phyloP scores from a whole-genome alignment of 2,329 filamentous ascomycete genomes.

The Amesomyces nigricolor region DNA sequence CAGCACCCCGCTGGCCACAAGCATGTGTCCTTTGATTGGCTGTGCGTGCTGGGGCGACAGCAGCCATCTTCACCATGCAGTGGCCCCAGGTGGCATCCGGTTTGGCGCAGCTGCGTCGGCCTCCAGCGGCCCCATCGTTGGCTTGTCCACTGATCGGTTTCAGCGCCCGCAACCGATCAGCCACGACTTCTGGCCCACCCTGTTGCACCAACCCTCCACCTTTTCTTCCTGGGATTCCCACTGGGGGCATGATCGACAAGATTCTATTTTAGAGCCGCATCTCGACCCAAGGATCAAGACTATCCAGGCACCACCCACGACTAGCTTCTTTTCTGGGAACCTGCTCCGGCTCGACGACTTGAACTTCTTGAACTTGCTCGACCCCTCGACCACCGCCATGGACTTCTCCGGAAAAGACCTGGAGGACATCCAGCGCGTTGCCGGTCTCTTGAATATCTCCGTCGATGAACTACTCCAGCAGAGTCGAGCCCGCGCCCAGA shows the following conservation, averaged over 20 bases:
- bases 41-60: slow-evolving; percentile 7
- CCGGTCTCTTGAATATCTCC: slow-evolving; percentile 24
- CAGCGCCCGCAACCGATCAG: slow-evolving; percentile 8
- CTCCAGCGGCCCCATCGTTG: slow-evolving; percentile 19
- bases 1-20: background rate
- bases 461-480: slow-evolving; percentile 26
- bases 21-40: slow-evolving; percentile 17
- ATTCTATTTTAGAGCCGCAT: slow-evolving; percentile 16
- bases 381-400: slow-evolving; percentile 13
- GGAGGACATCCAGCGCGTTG: slow-evolving; percentile 24
- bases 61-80: slow-evolving; percentile 11
- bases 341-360: background rate
- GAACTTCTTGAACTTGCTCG: background rate
- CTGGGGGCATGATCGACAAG: slow-evolving; percentile 1
- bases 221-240: slow-evolving; percentile 11
- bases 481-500: slow-evolving; percentile 13
- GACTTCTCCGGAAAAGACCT: slow-evolving; percentile 23
- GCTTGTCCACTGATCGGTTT: slow-evolving; percentile 25
- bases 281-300: background rate
- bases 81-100: slow-evolving; percentile 12
- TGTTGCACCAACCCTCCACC: slow-evolving; percentile 15
- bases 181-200: slow-evolving; percentile 19
- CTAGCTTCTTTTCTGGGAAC: background rate
- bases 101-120: slow-evolving; percentile 20
- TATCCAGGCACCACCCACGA: slow-evolving; percentile 15